Percentiles rank a stretch among this genome's conserved stretches.
Evolutionary conservation across 75 land plant genomes (phyloP).

Genomic region (Pinus tabuliformis): DNA sequence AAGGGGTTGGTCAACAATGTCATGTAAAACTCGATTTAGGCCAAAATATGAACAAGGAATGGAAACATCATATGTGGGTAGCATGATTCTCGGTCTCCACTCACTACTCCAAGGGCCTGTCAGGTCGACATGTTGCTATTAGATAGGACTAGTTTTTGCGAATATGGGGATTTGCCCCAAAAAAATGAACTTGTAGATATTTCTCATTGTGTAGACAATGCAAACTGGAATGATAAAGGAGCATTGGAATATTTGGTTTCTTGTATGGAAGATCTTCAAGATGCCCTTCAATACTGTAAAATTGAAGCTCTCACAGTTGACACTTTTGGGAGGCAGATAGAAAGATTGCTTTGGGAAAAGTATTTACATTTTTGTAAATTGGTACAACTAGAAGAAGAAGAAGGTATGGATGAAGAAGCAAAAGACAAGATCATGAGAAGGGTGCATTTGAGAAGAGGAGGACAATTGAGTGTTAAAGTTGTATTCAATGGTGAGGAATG

Average conservation of each 20-base stretch:
- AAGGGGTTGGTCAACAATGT: too few relatives aligned
- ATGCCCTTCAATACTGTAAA: constrained; percentile 58
- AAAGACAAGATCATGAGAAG: too few relatives aligned
- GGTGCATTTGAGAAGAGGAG: too few relatives aligned
- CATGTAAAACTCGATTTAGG: too few relatives aligned
- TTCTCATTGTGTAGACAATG: constrained; percentile 77
- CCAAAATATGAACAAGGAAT: constrained; percentile 23
- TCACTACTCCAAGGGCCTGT: constrained; percentile 57
- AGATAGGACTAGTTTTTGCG: constrained; percentile 51
- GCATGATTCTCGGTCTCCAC: constrained; percentile 73
- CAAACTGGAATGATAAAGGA: constrained; percentile 56
- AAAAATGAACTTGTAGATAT: constrained; percentile 45
- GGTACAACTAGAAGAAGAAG: constrained; percentile 44
- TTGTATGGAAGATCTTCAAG: constrained; percentile 74
- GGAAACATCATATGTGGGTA: constrained; percentile 56
- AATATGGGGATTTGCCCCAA: constrained; percentile 80
- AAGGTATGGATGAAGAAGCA: constrained; percentile 59
- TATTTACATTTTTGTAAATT: constrained; percentile 67
- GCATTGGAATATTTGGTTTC: constrained; percentile 50
- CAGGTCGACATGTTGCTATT: constrained; percentile 65
- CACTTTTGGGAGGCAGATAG: constrained; percentile 93
- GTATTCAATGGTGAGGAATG: too few relatives aligned
- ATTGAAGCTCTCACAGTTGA: constrained; percentile 80
- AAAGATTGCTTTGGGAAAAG: constrained; percentile 82
- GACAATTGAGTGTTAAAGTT: too few relatives aligned